Evolutionary conservation across 495 filamentous ascomycete genomes (phyloP), one percentile per base, ranked within the genome.

Genomic region (Annulohypoxylon maeteangense): DNA sequence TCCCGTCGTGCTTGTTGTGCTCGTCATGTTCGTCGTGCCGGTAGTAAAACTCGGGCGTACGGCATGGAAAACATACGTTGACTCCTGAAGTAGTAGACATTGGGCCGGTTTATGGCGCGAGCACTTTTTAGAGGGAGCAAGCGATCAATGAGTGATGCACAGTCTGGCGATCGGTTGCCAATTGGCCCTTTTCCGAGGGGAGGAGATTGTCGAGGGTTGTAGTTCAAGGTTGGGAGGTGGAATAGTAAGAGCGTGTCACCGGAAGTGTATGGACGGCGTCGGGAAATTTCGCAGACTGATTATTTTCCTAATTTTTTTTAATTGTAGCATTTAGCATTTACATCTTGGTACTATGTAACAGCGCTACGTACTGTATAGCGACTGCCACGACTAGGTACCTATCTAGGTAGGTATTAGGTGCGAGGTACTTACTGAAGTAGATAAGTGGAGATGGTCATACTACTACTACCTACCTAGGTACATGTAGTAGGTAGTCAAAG

Each of bases 1-100:
- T 29, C 27, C 47, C 2, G 55, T 48, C 54, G 58, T 58, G 40
- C 40, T 20, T 44, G 40, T 44, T 44, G 40, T 44, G 27, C 6
- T 29, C 27, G 27, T 29, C 6, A 44, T 44, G 40, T 5, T 44
- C 40, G 16, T 20, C 40, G n/a, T 44, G 40, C 40, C 40, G 40
- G n/a, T 44, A 5, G 16, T 44, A 40, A 38, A 65, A 47, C 63
- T 71, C 50, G 61, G 65, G 56, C 50, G 45, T 62, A 62, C 56
- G 68, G 67, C 42, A 57, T 42, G 48, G 6, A 48, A 27, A 42
- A 84, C 87, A 76, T 84, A 91, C 89, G 80, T 91, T 91, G 74
- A 87, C 85, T 77, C 87, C 87, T 68, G 85, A 84, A 62, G 85
- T 85, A 73, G 87, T 78, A 76, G 82, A 81, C 87, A 88, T 88